These are phyloP conservation scores for Xylaria longipes DNA, from an alignment of 495 filamentous ascomycete species.

Conservation along the genomic window DNA sequence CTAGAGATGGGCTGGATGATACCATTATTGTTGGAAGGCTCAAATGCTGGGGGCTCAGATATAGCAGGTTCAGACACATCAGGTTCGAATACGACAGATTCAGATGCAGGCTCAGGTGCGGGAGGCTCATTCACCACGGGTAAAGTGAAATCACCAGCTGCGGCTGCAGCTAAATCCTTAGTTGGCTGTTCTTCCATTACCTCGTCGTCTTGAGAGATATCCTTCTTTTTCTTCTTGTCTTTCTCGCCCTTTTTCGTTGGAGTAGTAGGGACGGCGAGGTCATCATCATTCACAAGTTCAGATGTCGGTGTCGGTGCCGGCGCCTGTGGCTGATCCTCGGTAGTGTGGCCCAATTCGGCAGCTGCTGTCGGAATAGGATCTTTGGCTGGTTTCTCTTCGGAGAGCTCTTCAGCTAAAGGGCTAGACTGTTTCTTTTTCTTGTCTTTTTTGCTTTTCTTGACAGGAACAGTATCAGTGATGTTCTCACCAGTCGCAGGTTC, in stretches of 20 bases:
- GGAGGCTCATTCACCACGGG: not conserved
- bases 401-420: slow-evolving; percentile 1
- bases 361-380: slow-evolving; percentile 7
- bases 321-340: not conserved
- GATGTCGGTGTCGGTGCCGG: slow-evolving; percentile 13
- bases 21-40: slow-evolving; percentile 9
- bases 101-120: not conserved
- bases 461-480: not conserved
- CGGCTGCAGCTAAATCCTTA: not conserved
- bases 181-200: not conserved
- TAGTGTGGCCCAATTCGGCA: not conserved
- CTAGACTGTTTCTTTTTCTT: slow-evolving; percentile 31
- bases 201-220: not conserved
- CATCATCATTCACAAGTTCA: slow-evolving; percentile 19
- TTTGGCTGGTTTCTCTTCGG: slow-evolving; percentile 21
- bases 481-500: slow-evolving; percentile 4
- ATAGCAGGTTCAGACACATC: not conserved
- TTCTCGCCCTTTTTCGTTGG: slow-evolving; percentile 26
- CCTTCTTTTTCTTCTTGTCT: slow-evolving; percentile 28
- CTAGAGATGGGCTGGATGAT: not conserved
- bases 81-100: not conserved
- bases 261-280: not conserved
- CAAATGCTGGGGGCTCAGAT: not conserved
- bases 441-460: slow-evolving; percentile 28
- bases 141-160: not conserved